Conservation (phyloP, 768 basidiomycete species). For the Rhodotorula sphaerocarpa region DNA sequence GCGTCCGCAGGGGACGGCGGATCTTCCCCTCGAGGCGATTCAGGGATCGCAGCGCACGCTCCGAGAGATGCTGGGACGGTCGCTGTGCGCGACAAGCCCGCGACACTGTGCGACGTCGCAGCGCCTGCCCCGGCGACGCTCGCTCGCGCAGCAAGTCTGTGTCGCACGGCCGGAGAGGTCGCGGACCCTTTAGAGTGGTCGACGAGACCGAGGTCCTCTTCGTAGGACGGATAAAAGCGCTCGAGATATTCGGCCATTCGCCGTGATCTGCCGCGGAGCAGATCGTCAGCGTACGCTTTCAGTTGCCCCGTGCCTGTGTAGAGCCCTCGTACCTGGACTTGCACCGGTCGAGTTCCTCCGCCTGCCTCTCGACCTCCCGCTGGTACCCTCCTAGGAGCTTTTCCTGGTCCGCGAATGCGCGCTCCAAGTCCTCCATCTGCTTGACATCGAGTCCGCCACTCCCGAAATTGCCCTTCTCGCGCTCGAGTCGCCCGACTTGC, state of each 20-base stretch:
- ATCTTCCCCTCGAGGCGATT: not conserved
- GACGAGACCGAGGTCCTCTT: slow-evolving; percentile 16
- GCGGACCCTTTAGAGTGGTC: not conserved
- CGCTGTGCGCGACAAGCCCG: not conserved
- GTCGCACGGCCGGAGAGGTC: slow-evolving; percentile 9
- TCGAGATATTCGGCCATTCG: slow-evolving; percentile 20
- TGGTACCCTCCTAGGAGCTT: slow-evolving; percentile 18
- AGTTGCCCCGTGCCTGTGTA: too few species aligned
- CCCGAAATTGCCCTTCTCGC: not conserved
- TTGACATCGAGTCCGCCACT: slow-evolving; percentile 3
- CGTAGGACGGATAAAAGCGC: slow-evolving; percentile 11
- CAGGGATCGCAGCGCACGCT: not conserved
- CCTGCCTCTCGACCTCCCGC: slow-evolving; percentile 14
- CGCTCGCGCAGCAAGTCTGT: slow-evolving; percentile 8
- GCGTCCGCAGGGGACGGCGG: not conserved
- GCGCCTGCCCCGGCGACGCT: not conserved
- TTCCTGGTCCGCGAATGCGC: slow-evolving; percentile 14
- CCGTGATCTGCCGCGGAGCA: not conserved
- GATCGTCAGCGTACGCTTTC: not conserved
- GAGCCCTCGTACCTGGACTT: slow-evolving; percentile 1
- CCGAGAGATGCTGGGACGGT: not conserved
- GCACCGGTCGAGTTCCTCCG: slow-evolving; percentile 8
- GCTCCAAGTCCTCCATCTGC: slow-evolving; percentile 28
- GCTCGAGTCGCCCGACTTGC: not conserved
- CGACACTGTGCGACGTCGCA: not conserved